Percentiles rank a stretch among this genome's conserved stretches.
phyloP scores from a whole-genome alignment of 352 stramenopile species.

The Phytophthora hibernalis region DNA sequence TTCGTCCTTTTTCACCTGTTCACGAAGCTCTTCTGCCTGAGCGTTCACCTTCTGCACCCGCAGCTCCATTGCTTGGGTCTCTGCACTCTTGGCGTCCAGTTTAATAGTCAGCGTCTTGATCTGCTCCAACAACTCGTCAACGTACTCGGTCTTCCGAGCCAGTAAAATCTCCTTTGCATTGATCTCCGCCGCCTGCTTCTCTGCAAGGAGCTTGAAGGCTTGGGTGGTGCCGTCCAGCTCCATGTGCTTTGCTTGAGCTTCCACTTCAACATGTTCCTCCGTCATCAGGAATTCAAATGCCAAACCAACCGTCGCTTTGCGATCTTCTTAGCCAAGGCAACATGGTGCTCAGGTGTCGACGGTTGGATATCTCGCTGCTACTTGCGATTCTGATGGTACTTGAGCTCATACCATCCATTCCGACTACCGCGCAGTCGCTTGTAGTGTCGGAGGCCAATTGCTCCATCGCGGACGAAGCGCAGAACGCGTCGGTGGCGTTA shows the following conservation, averaged over 20 bases:
- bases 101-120: constrained; percentile 35
- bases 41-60: constrained; percentile 29
- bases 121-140: constrained; percentile 64
- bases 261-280: constrained; percentile 4
- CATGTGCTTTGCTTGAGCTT: constrained; percentile 7
- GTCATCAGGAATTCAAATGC: constrained; percentile 25
- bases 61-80: constrained; percentile 26
- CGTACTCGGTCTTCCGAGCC: constrained; percentile 61
- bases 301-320: constrained; percentile 29
- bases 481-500: constrained; percentile 49
- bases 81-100: constrained; percentile 17
- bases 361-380: not conserved
- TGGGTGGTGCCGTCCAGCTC: constrained; percentile 40
- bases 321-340: constrained; percentile 17
- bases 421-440: constrained; percentile 15
- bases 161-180: constrained; percentile 78
- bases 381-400: constrained; percentile 9
- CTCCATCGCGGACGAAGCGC: constrained; percentile 36
- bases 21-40: constrained; percentile 46
- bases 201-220: constrained; percentile 56
- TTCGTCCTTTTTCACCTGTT: constrained; percentile 69
- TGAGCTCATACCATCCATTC: not conserved
- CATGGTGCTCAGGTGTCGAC: not conserved
- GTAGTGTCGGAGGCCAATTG: constrained; percentile 42
- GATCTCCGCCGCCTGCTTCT: constrained; percentile 69